Percentiles rank a stretch among this genome's conserved stretches.
Conservation (phyloP, 2,329 filamentous ascomycete species). For the Fusarium clavum region DNA sequence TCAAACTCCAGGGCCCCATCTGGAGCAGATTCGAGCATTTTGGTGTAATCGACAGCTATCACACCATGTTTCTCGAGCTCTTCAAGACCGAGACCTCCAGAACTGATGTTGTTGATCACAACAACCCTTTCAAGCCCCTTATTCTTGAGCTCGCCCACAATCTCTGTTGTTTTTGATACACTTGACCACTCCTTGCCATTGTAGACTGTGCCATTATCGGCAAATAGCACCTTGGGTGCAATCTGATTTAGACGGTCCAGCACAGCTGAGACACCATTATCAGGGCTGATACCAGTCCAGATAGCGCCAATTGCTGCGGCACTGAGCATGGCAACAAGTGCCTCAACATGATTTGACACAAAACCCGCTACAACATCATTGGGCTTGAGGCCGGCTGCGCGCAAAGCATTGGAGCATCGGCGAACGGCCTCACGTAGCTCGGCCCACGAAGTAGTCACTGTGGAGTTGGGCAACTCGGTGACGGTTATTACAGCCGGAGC, state of each 20-base stretch:
- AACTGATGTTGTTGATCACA: conserved; percentile 74
- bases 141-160: conserved; percentile 71
- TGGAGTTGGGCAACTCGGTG: conserved; percentile 77
- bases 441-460: conserved; percentile 74
- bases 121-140: conserved; percentile 76
- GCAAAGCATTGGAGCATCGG: conserved; percentile 76
- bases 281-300: conserved; percentile 93
- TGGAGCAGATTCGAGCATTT: conserved; percentile 57
- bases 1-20: conserved; percentile 71
- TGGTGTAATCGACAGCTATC: conserved; percentile 57
- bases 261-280: conserved; percentile 91
- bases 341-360: conserved; percentile 89
- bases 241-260: conserved; percentile 90
- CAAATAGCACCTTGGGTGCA: conserved; percentile 82
- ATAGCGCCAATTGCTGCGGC: conserved; percentile 85
- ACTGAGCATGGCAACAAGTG: conserved; percentile 88
- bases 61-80: conserved; percentile 56
- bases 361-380: conserved; percentile 75
- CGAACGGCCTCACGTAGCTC: conserved; percentile 83
- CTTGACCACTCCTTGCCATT: conserved; percentile 92
- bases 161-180: conserved; percentile 80
- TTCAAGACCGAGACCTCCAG: conserved; percentile 56
- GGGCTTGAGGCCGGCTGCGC: conserved; percentile 69
- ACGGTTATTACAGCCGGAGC: conserved; percentile 80
- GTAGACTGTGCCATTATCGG: conserved; percentile 89